These are phyloP conservation scores for Picochlorum sp. DNA, from an alignment of 139 green algal species.

Conservation along the genomic window DNA sequence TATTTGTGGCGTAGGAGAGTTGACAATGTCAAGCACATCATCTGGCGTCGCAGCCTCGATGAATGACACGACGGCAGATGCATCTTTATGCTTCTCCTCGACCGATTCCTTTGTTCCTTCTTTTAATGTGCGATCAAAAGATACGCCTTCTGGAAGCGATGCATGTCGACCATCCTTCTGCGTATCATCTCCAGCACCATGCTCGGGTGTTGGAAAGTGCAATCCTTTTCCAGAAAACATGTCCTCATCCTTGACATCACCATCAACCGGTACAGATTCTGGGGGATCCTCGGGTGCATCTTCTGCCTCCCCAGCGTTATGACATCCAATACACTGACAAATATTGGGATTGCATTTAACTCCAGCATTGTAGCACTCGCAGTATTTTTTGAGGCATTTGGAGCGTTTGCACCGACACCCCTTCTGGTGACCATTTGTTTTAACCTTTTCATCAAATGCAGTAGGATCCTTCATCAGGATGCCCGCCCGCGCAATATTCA, in stretches of 20 bases:
- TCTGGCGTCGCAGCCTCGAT: too few species aligned
- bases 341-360: slow-evolving; percentile 58
- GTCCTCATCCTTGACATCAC: background rate
- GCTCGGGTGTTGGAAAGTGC: background rate
- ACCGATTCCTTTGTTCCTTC: too few species aligned
- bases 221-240: background rate
- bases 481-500: slow-evolving; percentile 10
- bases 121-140: too few species aligned
- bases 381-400: slow-evolving; percentile 65
- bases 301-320: slow-evolving; percentile 38
- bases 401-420: slow-evolving; percentile 68
- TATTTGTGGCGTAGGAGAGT: slow-evolving; percentile 1
- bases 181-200: background rate
- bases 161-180: too few species aligned
- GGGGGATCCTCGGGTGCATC: background rate
- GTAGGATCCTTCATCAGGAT: slow-evolving; percentile 48
- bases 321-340: slow-evolving; percentile 79
- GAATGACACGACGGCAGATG: too few species aligned
- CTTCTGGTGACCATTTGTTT: slow-evolving; percentile 47
- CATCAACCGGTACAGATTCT: background rate
- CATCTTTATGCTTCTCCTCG: too few species aligned
- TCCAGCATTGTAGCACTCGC: slow-evolving; percentile 57
- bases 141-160: too few species aligned
- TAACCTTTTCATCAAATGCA: slow-evolving; percentile 63
- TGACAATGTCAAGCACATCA: background rate